Evolutionary conservation across 441 rosid genomes (phyloP), one percentile per base, ranked within the genome.

Genomic region (Omphalea diandra): DNA sequence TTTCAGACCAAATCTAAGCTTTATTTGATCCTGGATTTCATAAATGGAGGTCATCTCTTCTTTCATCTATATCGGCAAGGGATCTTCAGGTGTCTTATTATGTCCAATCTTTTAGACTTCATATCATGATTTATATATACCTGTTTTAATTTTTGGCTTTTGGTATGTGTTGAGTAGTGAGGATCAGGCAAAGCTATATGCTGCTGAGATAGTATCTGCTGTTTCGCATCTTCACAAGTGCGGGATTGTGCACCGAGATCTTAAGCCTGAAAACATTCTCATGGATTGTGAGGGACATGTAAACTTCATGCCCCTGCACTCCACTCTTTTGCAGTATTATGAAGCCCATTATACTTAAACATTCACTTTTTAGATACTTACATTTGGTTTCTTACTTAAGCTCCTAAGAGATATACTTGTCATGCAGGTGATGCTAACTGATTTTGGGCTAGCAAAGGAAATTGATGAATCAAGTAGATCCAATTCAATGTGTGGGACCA

Each of bases 31-130:
- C 74, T 89, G 81, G 96, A 89, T 71, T 89, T 89, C 59, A 80
- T 89, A 65, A 89, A 87, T 57, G 96, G 93, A 55, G 90, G 93
- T 26, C 96, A 89, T 77, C 90, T 89, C 65, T 89, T 89, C 86
- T 89, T 84, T 79, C 93, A 89, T 76, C 83, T 89, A n/a, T 87
- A 84, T 73, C 79, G 88, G 47, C 93, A 89, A 72, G 89, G 90
- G 29, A 65, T 89, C 65, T 89, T 89, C 86, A 82, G 96, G 96
- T 87, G 84, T 36, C 26, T 41, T 38, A 12, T 70, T 40, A 24
- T 70, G 18, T 64, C 41, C 35, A 11, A 27, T 17, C 14, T 66
- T 72, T n/a, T 43, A 55, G 49, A 27, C 22, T 72, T 61, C 70
- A 15, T 58, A 18, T 50, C 5, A 33, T 66, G 56, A 7, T 63